phyloP scores from a whole-genome alignment of 306 rosid species.

The Ammopiptanthus mongolicus region DNA sequence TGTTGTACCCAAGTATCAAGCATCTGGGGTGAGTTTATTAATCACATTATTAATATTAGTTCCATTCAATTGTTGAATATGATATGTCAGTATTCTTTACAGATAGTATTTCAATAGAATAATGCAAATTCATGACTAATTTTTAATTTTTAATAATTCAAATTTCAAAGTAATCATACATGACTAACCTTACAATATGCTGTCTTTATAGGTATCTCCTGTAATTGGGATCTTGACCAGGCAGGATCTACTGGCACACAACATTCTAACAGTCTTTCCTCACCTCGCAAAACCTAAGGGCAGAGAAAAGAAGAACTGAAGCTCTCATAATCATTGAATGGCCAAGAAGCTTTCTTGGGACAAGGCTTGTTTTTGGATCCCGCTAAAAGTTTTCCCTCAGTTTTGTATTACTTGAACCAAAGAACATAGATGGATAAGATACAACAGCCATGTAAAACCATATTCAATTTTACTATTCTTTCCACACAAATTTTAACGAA shows the following conservation, averaged over 20 bases:
- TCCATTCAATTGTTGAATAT: background rate
- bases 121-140: background rate
- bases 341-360: slow-evolving; percentile 26
- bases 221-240: slow-evolving; percentile 72
- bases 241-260: slow-evolving; percentile 67
- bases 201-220: slow-evolving; percentile 51
- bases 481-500: slow-evolving; percentile 18
- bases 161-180: background rate
- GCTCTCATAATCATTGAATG: slow-evolving; percentile 4
- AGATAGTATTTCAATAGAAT: background rate
- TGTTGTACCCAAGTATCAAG: slow-evolving; percentile 67
- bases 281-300: slow-evolving; percentile 44
- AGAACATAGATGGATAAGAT: slow-evolving; percentile 26
- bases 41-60: background rate
- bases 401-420: slow-evolving; percentile 30
- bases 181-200: slow-evolving; percentile 29
- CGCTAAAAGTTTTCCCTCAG: background rate
- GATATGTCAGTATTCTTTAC: too few relatives aligned
- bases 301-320: slow-evolving; percentile 44
- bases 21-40: slow-evolving; percentile 58
- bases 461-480: slow-evolving; percentile 35
- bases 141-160: background rate
- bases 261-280: slow-evolving; percentile 68
- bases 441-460: slow-evolving; percentile 23
- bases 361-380: slow-evolving; percentile 3